phyloP scores from a whole-genome alignment of 1,284 basidiomycete genomes.

The Marasmius tenuissimus region DNA sequence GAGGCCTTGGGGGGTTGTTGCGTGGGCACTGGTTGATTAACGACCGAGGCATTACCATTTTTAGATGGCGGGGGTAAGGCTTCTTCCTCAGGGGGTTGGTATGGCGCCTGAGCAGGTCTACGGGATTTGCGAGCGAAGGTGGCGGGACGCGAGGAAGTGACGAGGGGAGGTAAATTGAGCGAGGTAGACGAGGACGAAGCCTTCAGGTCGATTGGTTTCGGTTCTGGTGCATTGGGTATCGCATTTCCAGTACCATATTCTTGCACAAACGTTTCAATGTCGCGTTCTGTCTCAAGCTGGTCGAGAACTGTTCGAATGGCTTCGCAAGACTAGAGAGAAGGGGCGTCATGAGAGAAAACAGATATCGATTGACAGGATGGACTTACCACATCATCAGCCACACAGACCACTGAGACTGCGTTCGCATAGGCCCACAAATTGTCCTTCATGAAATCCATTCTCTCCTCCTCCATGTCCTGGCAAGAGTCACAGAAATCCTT shows the following conservation, averaged over 20 bases:
- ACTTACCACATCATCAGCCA: constrained; percentile 75
- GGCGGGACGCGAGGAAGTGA: constrained; percentile 1
- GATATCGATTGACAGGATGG: constrained; percentile 6
- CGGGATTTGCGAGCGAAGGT: constrained; percentile 5
- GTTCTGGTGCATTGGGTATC: constrained; percentile 62
- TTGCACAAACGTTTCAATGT: constrained; percentile 61
- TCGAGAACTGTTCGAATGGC: constrained; percentile 61
- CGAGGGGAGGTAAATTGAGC: not conserved
- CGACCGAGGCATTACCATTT: not conserved
- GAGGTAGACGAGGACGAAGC: constrained; percentile 4
- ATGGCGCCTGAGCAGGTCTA: not conserved
- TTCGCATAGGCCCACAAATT: constrained; percentile 82
- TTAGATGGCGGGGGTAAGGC: not conserved
- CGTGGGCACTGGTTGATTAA: not conserved
- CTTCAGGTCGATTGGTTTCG: constrained; percentile 24
- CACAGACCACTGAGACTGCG: constrained; percentile 75
- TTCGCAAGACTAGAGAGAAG: constrained; percentile 60
- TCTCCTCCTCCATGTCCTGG: constrained; percentile 81
- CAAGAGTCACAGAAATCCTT: constrained; percentile 73
- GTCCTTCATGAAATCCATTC: constrained; percentile 77
- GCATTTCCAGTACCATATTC: constrained; percentile 62
- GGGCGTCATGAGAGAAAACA: not conserved
- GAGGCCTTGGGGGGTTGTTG: not conserved
- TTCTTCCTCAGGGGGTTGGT: not conserved
- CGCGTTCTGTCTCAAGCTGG: constrained; percentile 57